Conservation (phyloP, 164 flowering plant species). For the Liriodendron chinense region DNA sequence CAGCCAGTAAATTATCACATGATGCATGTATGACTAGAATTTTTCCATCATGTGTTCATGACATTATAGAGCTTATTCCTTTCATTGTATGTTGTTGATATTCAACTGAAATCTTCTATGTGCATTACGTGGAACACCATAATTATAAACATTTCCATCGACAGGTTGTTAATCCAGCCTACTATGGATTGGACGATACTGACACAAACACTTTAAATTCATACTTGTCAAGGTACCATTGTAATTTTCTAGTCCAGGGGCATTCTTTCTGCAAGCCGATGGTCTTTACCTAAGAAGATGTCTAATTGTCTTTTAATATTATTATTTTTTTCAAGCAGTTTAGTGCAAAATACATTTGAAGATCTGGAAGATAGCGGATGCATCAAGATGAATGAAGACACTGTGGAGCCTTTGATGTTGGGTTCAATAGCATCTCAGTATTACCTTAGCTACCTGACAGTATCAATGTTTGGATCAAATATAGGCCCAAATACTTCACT, state of each 20-base stretch:
- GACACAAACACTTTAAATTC: constrained; percentile 63
- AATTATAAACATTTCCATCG: constrained; percentile 7
- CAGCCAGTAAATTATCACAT: too few species aligned
- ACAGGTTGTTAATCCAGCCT: constrained; percentile 92
- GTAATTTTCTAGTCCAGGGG: constrained; percentile 1
- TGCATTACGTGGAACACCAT: not conserved
- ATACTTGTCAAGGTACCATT: constrained; percentile 74
- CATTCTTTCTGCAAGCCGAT: not conserved
- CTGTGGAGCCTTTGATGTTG: constrained; percentile 78
- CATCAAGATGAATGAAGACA: constrained; percentile 69
- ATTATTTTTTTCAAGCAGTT: constrained; percentile 40
- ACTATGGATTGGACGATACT: constrained; percentile 79
- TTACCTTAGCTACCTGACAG: constrained; percentile 88
- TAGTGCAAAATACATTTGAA: constrained; percentile 83
- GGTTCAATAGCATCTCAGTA: constrained; percentile 96
- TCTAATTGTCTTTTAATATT: not conserved
- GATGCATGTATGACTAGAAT: too few species aligned
- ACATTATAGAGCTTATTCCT: not conserved
- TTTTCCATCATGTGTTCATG: not conserved
- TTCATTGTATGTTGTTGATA: not conserved
- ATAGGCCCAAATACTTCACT: constrained; percentile 84
- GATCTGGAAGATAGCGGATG: constrained; percentile 98
- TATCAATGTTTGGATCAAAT: constrained; percentile 96
- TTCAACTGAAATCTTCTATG: not conserved
- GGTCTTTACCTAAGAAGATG: constrained; percentile 2